These are phyloP conservation scores for Candida ortonii DNA, from an alignment of 805 yeast species.

Conservation along the genomic window DNA sequence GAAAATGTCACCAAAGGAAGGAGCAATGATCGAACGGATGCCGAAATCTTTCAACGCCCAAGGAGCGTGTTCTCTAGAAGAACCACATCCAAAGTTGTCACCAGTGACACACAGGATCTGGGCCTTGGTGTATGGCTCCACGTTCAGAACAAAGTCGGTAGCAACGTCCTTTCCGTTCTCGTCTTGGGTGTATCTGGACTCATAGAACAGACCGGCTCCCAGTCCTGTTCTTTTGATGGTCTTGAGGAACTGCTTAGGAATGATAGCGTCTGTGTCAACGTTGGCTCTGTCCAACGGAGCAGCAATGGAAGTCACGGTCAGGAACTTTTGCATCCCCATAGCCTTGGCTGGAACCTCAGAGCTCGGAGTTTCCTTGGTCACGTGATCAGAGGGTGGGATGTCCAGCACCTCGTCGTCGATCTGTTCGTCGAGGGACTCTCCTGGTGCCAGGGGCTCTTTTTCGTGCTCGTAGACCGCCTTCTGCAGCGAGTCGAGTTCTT, in stretches of 20 bases:
- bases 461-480: conserved; percentile 69
- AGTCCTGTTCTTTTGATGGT: conserved; percentile 97
- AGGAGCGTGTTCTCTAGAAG: conserved; percentile 99
- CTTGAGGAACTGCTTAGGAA: conserved; percentile 96
- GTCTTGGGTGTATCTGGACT: conserved; percentile 73
- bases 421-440: conserved; percentile 47
- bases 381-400: conserved; percentile 53
- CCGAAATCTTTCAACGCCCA: conserved; percentile 99
- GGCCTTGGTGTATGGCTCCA: conserved; percentile 75
- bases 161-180: conserved; percentile 66
- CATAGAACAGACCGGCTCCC: conserved; percentile 84
- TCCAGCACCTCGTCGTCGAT: conserved; percentile 58
- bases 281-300: conserved; percentile 95
- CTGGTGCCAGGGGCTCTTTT: conserved; percentile 56
- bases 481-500: conserved; percentile 58
- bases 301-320: conserved; percentile 75
- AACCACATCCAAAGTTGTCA: conserved; percentile 98
- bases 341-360: conserved; percentile 36
- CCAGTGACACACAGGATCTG: conserved; percentile 89
- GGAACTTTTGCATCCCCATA: conserved; percentile 72
- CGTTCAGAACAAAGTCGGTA: conserved; percentile 91
- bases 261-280: conserved; percentile 97
- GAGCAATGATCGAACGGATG: conserved; percentile 92
- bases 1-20: conserved; percentile 97
- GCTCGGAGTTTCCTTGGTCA: conserved; percentile 35